Percentiles rank a stretch among this genome's conserved stretches.
These are phyloP conservation scores for Aspergillus awamori DNA, from an alignment of 2,329 filamentous ascomycete genomes.

Conservation along the genomic window DNA sequence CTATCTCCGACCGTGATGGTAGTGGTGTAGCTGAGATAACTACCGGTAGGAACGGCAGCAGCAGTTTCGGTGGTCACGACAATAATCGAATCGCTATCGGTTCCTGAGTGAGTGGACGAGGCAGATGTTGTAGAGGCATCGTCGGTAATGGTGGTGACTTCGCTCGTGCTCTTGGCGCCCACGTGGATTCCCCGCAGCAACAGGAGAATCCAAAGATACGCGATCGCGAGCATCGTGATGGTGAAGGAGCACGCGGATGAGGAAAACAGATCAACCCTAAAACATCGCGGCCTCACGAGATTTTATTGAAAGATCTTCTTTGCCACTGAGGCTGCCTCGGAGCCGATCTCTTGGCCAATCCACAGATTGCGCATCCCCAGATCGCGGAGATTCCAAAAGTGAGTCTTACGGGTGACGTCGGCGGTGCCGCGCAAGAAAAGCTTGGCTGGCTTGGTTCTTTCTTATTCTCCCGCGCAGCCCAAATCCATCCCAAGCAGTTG, in stretches of 20 bases:
- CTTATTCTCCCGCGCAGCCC: too few species aligned
- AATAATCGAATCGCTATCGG: not conserved
- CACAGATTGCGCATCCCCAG: not conserved
- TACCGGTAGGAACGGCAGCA: slow-evolving; percentile 39
- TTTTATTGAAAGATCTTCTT: not conserved
- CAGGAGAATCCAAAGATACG: not conserved
- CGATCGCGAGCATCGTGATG: not conserved
- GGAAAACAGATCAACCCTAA: not conserved
- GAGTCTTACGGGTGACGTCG: not conserved
- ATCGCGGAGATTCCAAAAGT: not conserved
- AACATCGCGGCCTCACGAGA: not conserved
- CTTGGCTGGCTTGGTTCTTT: not conserved
- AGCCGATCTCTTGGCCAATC: slow-evolving; percentile 1
- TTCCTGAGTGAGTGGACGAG: not conserved
- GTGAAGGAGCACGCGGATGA: not conserved
- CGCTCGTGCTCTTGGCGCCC: not conserved
- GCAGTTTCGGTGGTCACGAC: slow-evolving; percentile 28
- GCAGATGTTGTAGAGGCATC: not conserved
- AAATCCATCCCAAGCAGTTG: too few species aligned
- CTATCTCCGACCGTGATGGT: slow-evolving; percentile 34
- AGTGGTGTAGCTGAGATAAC: slow-evolving; percentile 41
- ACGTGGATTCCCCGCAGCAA: slow-evolving; percentile 1
- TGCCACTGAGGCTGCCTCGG: not conserved
- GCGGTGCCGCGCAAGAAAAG: not conserved
- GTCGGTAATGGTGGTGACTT: not conserved